Evolutionary conservation across 2,329 filamentous ascomycete species (phyloP).

Genomic region (Cladosporium sp.): DNA sequence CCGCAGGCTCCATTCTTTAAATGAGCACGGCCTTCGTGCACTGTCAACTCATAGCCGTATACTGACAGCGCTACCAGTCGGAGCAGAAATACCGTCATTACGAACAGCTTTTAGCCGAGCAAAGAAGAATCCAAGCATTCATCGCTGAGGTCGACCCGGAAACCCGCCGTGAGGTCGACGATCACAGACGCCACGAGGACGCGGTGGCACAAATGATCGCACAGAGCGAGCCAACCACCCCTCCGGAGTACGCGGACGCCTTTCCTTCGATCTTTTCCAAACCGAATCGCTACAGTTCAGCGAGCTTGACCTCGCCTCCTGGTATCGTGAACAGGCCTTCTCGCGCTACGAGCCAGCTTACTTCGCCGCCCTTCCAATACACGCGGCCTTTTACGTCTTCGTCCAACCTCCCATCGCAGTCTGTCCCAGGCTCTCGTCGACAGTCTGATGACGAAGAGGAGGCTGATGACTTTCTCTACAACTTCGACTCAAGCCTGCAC

Average conservation of each 20-base stretch:
- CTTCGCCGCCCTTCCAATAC: constrained; percentile 49
- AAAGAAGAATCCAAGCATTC: constrained; percentile 82
- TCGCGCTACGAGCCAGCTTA: constrained; percentile 3
- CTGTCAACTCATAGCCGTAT: neutral
- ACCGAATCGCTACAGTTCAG: constrained; percentile 82
- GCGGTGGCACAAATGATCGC: constrained; percentile 58
- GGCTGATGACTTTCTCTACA: constrained; percentile 54
- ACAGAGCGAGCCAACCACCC: constrained; percentile 91
- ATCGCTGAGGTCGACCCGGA: constrained; percentile 85
- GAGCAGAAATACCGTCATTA: constrained; percentile 92
- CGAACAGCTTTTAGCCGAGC: constrained; percentile 83
- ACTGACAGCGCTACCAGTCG: constrained; percentile 52
- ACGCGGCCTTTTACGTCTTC: constrained; percentile 53
- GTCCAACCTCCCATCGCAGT: constrained; percentile 68
- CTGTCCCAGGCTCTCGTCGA: constrained; percentile 76
- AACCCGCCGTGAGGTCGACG: constrained; percentile 73
- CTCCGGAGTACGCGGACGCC: constrained; percentile 82
- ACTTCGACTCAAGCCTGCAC: constrained; percentile 62
- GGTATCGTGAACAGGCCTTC: constrained; percentile 47
- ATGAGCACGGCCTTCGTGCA: too few species aligned
- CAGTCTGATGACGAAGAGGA: constrained; percentile 86
- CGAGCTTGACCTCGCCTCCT: constrained; percentile 76
- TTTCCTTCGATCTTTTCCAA: constrained; percentile 67
- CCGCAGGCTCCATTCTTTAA: too few species aligned
- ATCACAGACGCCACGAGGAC: constrained; percentile 78